Conservation (phyloP, 176 grass and related monocot species). For the Oryza meridionalis region DNA sequence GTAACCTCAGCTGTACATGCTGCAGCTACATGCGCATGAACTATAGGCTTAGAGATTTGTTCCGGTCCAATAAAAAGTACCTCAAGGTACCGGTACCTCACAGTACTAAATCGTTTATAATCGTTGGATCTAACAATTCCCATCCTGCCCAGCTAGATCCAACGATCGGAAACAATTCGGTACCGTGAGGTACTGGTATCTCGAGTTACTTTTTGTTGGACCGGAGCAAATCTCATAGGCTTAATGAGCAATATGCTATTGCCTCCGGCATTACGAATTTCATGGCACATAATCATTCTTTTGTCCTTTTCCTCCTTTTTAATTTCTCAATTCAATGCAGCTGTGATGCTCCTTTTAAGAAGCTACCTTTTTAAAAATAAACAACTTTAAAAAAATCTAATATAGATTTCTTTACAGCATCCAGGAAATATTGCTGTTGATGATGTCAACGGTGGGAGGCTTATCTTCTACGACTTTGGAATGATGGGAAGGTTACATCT, state of each 20-base stretch:
- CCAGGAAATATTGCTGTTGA: slow-evolving; percentile 99
- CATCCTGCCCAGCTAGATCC: too few relatives aligned
- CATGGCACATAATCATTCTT: slow-evolving; percentile 4
- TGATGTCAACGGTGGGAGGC: slow-evolving; percentile 96
- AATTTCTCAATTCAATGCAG: slow-evolving; percentile 19
- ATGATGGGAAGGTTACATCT: slow-evolving; percentile 97
- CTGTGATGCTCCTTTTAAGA: not conserved
- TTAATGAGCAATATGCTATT: not conserved
- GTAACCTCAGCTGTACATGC: not conserved
- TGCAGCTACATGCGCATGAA: slow-evolving; percentile 4
- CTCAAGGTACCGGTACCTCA: too few relatives aligned
- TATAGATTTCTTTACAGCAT: slow-evolving; percentile 64
- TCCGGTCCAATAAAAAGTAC: too few relatives aligned
- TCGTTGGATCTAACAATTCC: too few relatives aligned
- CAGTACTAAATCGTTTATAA: too few relatives aligned
- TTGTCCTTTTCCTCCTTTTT: slow-evolving; percentile 24
- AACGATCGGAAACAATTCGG: too few relatives aligned
- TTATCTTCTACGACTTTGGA: slow-evolving; percentile 99
- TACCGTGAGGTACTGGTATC: too few relatives aligned
- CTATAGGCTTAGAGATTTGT: not conserved
- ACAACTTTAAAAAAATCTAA: slow-evolving; percentile 8
- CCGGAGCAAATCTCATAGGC: too few relatives aligned
- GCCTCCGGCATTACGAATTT: slow-evolving; percentile 3
- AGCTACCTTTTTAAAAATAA: not conserved
- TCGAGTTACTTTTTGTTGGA: too few relatives aligned